phyloP scores from a whole-genome alignment of 225 moss, liverwort and hornwort species.

The Marchantia polymorpha region DNA sequence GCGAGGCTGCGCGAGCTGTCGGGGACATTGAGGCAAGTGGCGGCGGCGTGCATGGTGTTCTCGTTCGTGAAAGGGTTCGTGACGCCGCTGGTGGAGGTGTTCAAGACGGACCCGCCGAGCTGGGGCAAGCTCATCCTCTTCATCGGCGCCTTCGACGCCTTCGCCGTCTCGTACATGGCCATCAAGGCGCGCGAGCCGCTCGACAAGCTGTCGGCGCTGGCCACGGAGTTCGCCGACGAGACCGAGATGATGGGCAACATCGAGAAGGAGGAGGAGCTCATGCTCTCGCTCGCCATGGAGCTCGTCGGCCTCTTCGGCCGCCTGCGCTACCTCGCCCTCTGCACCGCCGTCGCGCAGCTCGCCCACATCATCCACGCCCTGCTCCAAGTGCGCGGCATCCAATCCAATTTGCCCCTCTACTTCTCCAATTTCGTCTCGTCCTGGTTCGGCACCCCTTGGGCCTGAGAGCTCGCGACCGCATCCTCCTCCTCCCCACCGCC shows the following conservation, averaged over 20 bases:
- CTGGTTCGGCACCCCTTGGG: constrained; percentile 79
- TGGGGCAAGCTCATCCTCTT: constrained; percentile 74
- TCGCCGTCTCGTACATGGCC: constrained; percentile 73
- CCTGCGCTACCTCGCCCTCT: constrained; percentile 67
- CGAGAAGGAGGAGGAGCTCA: constrained; percentile 86
- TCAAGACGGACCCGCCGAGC: constrained; percentile 68
- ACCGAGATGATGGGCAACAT: constrained; percentile 76
- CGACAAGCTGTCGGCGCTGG: constrained; percentile 59
- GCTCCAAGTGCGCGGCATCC: constrained; percentile 53
- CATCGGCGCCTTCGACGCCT: constrained; percentile 66
- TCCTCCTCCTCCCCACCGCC: neutral
- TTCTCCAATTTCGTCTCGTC: constrained; percentile 61
- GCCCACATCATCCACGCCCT: constrained; percentile 67
- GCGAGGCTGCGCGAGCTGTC: constrained; percentile 65
- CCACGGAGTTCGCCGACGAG: constrained; percentile 52
- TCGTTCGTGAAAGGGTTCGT: constrained; percentile 64
- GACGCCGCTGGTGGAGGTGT: constrained; percentile 69
- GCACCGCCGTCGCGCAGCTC: constrained; percentile 63
- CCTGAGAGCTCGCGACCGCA: constrained; percentile 12
- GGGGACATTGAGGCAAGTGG: constrained; percentile 64
- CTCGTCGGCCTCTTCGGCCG: constrained; percentile 72
- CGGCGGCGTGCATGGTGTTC: constrained; percentile 51
- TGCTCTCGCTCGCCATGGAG: constrained; percentile 66
- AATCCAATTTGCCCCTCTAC: constrained; percentile 65
- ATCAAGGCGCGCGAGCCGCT: constrained; percentile 73